Evolutionary conservation across 768 basidiomycete species (phyloP).

Genomic region (Leccinum sublutescens): DNA sequence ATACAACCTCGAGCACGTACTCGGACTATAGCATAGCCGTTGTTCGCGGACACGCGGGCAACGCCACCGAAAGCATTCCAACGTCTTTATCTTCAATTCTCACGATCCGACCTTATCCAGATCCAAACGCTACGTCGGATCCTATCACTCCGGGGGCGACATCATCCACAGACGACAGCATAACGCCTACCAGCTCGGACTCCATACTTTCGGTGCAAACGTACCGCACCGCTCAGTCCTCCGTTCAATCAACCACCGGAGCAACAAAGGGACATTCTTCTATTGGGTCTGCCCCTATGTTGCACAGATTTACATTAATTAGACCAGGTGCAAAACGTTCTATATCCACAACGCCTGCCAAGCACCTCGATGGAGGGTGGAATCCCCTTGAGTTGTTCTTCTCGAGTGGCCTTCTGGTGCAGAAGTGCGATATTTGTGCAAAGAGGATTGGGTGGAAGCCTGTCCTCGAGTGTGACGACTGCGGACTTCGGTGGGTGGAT

Average conservation of each 20-base stretch:
- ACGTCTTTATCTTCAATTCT: constrained; percentile 71
- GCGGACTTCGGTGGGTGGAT: constrained; percentile 60
- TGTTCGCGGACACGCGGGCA: constrained; percentile 48
- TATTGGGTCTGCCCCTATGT: constrained; percentile 51
- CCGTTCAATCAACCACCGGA: constrained; percentile 49
- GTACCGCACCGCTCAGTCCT: constrained; percentile 61
- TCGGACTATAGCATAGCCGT: constrained; percentile 74
- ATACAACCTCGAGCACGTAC: constrained; percentile 40
- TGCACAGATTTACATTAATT: constrained; percentile 86
- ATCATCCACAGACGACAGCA: constrained; percentile 26
- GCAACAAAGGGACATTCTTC: constrained; percentile 82
- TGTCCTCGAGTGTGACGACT: constrained; percentile 85
- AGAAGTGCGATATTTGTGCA: constrained; percentile 79
- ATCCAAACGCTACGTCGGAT: constrained; percentile 46
- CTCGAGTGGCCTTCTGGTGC: constrained; percentile 64
- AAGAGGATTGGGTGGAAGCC: constrained; percentile 89
- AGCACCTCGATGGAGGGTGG: constrained; percentile 48
- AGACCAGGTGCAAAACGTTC: constrained; percentile 70
- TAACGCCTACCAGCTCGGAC: constrained; percentile 41
- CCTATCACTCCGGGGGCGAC: constrained; percentile 39
- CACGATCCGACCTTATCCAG: constrained; percentile 59
- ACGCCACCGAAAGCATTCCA: constrained; percentile 39
- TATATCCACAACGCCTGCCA: constrained; percentile 30
- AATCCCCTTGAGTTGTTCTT: constrained; percentile 80
- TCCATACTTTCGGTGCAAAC: constrained; percentile 57